A percentile compares a stretch with the other conserved stretches of the same genome.
Conservation (phyloP, 345 rosid species). For the Euphorbia peplus region DNA sequence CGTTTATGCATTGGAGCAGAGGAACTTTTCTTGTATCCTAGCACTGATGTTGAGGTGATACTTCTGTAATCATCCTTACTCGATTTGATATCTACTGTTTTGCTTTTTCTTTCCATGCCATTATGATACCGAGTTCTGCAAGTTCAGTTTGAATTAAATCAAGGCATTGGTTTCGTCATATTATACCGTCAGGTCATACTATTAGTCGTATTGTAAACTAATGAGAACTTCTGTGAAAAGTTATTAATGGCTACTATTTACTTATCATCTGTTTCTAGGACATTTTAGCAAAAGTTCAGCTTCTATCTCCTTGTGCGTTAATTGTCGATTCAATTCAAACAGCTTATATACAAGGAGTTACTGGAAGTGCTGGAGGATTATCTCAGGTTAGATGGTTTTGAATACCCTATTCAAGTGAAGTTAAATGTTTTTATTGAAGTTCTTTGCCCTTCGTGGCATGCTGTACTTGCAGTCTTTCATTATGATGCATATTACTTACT, state of each 20-base stretch:
- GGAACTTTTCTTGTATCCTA: constrained; percentile 70
- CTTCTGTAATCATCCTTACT: not conserved
- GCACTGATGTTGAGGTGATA: constrained; percentile 83
- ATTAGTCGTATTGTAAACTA: not conserved
- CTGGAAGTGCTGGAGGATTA: constrained; percentile 90
- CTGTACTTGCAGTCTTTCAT: not conserved
- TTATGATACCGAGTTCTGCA: not conserved
- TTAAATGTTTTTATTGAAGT: not conserved
- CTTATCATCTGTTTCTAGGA: constrained; percentile 38
- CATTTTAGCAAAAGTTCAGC: constrained; percentile 58
- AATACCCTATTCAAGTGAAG: not conserved
- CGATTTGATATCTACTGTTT: constrained; percentile 1
- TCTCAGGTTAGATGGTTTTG: constrained; percentile 52
- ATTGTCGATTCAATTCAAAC: constrained; percentile 92
- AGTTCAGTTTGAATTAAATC: not conserved
- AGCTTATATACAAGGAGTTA: constrained; percentile 64
- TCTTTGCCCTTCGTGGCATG: constrained; percentile 6
- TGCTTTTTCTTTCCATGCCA: not conserved
- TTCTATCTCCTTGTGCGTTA: constrained; percentile 65
- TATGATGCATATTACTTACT: not conserved
- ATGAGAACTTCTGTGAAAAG: not conserved
- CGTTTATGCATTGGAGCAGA: constrained; percentile 61
- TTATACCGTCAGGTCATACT: not conserved
- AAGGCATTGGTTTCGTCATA: not conserved
- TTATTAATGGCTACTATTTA: constrained; percentile 5